phyloP scores from a whole-genome alignment of 225 moss, liverwort and hornwort species.

The Antitrichia curtipendula region DNA sequence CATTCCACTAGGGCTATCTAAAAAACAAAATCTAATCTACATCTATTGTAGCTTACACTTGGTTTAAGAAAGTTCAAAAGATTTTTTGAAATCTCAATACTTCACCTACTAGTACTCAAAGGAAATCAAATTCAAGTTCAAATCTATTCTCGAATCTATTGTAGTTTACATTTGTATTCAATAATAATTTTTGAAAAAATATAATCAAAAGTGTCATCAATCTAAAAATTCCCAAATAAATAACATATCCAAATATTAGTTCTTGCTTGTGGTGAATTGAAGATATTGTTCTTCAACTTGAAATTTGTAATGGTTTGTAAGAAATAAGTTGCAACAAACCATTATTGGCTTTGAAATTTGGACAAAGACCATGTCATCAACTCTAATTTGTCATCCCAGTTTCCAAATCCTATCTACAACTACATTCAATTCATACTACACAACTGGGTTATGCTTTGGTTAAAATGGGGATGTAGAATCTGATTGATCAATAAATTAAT shows the following conservation, averaged over 20 bases:
- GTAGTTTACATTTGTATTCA: background rate
- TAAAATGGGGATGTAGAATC: too few relatives aligned
- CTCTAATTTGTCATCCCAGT: too few relatives aligned
- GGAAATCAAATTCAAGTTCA: background rate
- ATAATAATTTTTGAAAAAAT: background rate
- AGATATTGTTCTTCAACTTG: background rate
- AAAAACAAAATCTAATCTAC: too few relatives aligned
- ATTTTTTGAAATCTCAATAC: background rate
- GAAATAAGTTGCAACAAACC: background rate
- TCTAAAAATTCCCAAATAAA: background rate
- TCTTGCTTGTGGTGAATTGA: accelerated
- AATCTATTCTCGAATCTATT: background rate
- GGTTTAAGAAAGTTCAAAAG: background rate
- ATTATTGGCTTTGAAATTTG: too few relatives aligned
- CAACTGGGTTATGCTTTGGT: too few relatives aligned
- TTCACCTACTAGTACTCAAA: background rate
- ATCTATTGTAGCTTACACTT: background rate
- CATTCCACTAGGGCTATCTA: background rate
- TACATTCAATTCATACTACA: too few relatives aligned
- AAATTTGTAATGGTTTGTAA: background rate
- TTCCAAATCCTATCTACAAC: too few relatives aligned
- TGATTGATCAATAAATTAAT: too few relatives aligned
- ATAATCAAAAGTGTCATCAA: background rate
- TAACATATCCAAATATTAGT: accelerated
- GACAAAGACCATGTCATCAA: too few relatives aligned